Percentiles rank a stretch among this genome's conserved stretches.
phyloP scores from a whole-genome alignment of 164 flowering plant species.

The Akebia trifoliata region DNA sequence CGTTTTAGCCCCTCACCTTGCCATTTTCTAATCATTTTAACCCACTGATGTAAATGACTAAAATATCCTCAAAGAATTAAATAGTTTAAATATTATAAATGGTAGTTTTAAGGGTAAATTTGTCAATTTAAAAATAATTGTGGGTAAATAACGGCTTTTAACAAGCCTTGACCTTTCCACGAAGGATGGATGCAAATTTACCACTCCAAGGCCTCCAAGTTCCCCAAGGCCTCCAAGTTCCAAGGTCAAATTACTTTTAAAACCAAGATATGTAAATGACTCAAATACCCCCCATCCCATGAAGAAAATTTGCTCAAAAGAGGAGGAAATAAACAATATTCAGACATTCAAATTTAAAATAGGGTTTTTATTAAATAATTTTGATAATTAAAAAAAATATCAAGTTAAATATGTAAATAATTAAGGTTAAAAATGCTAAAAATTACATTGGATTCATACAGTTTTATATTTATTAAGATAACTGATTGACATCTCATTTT shows the following conservation, averaged over 20 bases:
- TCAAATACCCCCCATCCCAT: not conserved
- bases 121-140: not conserved
- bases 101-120: not conserved
- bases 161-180: not conserved
- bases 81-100: not conserved
- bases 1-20: not conserved
- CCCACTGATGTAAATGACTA: not conserved
- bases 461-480: no score
- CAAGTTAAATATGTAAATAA: no score
- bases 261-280: not conserved
- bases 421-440: no score
- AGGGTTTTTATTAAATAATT: no score
- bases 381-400: no score
- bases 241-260: not conserved
- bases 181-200: not conserved
- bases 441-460: no score
- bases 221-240: slow-evolving; percentile 1
- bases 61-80: slow-evolving; percentile 1
- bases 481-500: no score
- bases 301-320: not conserved
- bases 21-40: not conserved
- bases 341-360: no score
- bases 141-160: not conserved
- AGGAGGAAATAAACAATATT: no score
- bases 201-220: not conserved